Evolutionary conservation across 2,329 filamentous ascomycete species (phyloP), one percentile per base, ranked within the genome.

Genomic region (Claviceps sorghi): DNA sequence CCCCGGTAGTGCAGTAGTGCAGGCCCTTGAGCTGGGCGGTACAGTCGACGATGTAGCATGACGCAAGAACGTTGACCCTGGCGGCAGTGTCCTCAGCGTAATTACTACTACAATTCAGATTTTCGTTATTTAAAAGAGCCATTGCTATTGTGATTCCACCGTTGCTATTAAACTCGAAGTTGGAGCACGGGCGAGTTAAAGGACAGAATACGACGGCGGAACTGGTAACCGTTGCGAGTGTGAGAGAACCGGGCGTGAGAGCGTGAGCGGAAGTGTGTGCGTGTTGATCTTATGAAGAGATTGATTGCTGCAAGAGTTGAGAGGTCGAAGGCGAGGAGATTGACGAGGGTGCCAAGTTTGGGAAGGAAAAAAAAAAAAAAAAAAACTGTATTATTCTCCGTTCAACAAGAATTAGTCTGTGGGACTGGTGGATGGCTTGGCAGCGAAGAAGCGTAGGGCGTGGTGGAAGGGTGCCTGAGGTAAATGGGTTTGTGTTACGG

Each of bases 1-100:
- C 84, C 79, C 82, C 79, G 75, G 87, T 90, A 87, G 89, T 90
- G 82, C 86, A 94, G 82, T 94, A 95, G 76, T 95, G 89, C 74
- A 93, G 85, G 68, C 86, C 86, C 69, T 83, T 83, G 63, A 95
- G 78, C 65, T 75, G 78, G 68, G 82, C 77, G 61, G 82, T 78
- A 64, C 74, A 74, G 71, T 90, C 82, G 69, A 91, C 87, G 63
- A 86, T 75, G 74, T 95, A 96, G 79, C 88, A 94, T 69, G 84
- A 90, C 72, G 90, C 89, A 74, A 91, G 84, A 71, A 93, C 83
- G 69, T 86, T 85, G 74, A 81, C 76, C 69, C 75, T 74, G 63
- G 78, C 77, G 72, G 69, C 74, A 70, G 73, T 73, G 73, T 72
- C 77, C 75, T 80, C 80, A 77, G 80, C 79, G 78, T 82, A 86